A percentile compares a stretch with the other conserved stretches of the same genome.
Evolutionary conservation across 306 rosid species (phyloP).

Genomic region (Quercus suber): DNA sequence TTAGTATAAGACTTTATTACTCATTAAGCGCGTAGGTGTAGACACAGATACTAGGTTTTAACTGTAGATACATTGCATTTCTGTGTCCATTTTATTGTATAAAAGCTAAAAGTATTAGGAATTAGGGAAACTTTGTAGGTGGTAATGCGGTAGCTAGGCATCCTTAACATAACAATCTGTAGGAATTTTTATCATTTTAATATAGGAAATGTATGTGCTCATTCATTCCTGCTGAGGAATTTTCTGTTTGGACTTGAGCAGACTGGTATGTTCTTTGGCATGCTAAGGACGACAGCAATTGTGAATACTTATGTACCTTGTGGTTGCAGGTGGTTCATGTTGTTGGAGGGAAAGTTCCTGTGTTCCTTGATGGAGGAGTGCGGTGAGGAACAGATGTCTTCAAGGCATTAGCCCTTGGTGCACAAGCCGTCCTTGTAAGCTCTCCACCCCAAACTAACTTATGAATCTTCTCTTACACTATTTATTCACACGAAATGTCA

Average conservation of each 20-base stretch:
- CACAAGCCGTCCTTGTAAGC: constrained; percentile 59
- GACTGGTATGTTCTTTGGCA: background rate
- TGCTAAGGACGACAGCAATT: background rate
- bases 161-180: background rate
- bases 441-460: background rate
- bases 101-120: background rate
- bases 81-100: background rate
- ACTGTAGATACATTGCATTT: background rate
- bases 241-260: background rate
- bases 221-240: background rate
- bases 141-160: background rate
- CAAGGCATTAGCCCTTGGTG: constrained; percentile 70
- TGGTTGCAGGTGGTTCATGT: constrained; percentile 48
- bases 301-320: background rate
- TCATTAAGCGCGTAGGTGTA: background rate
- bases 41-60: background rate
- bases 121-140: background rate
- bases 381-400: constrained; percentile 61
- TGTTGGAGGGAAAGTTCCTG: constrained; percentile 49
- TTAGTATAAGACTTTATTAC: background rate
- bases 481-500: background rate
- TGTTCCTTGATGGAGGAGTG: constrained; percentile 63
- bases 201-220: background rate
- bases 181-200: background rate
- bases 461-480: background rate